Evolutionary conservation across 2,329 filamentous ascomycete genomes (phyloP), one percentile per base, ranked within the genome.

Genomic region (Venturia aucupariae): DNA sequence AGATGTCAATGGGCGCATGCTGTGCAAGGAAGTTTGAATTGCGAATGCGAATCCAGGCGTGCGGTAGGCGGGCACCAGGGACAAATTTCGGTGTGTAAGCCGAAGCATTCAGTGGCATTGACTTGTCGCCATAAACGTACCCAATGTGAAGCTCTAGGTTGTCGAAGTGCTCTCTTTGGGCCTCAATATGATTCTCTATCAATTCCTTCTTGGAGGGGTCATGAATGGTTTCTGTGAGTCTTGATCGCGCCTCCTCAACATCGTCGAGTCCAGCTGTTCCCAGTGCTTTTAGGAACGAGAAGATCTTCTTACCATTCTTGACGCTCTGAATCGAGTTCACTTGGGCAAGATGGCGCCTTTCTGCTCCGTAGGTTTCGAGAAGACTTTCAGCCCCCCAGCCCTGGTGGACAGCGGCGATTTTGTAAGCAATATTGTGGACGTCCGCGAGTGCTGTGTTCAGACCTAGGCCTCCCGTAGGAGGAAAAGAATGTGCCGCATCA

Each of bases 71-170:
- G 7, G 76, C 78, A 0, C 78, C 77, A 0, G 70, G 62, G 0
- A 71, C 65, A 65, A 76, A 78, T n/a, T 72, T 73, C 2, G 75
- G 72, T 1, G 67, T 68, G 64, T 74, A 80, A 1, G 70, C 51
- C 0, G 77, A 79, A 1, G 76, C 77, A 66, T 76, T 71, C 0
- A 69, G 48, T 0, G 76, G 77, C 3, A 73, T 69, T 6, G n/a
- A 57, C 10, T 64, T 69, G 60, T 1, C 64, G 2, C 76, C 76
- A 65, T 80, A 79, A 0, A 79, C 71, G 62, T 79, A 79, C 1
- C 78, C 77, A 62, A 80, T 77, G 60, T 80, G 78, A 7, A 80
- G 70, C 42, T 74, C 75, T 7, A 78, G 72, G 60, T 78, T 78
- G 62, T 78, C 75, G 61, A 79, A 79, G 65, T 79, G 77, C 39